These are phyloP conservation scores for Liquidambar formosana DNA, from an alignment of 164 flowering plant genomes.

Conservation along the genomic window DNA sequence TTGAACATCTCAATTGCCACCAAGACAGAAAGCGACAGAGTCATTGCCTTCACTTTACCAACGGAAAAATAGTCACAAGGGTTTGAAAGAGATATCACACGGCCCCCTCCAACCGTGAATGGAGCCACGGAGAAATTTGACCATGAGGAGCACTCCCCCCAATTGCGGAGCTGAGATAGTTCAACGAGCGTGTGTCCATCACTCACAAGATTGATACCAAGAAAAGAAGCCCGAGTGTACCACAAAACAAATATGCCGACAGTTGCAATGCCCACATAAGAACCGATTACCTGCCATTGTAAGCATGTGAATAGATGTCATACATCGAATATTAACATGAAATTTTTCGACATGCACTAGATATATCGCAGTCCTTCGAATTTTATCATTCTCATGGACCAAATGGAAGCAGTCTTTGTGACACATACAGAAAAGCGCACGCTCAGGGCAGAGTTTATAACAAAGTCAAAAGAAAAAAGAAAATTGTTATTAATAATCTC, in stretches of 20 bases:
- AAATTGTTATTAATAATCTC: too few relatives aligned
- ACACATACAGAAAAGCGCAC: too few relatives aligned
- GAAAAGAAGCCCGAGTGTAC: slow-evolving; percentile 78
- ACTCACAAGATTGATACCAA: slow-evolving; percentile 67
- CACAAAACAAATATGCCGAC: slow-evolving; percentile 85
- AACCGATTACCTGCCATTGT: slow-evolving; percentile 74
- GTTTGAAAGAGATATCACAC: slow-evolving; percentile 49
- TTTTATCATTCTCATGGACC: too few relatives aligned
- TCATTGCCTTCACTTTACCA: slow-evolving; percentile 91
- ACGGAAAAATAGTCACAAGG: slow-evolving; percentile 83
- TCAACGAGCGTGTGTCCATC: slow-evolving; percentile 85
- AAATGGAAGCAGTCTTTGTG: too few relatives aligned
- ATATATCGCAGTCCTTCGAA: not conserved
- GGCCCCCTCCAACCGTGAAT: slow-evolving; percentile 49
- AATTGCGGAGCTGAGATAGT: slow-evolving; percentile 72
- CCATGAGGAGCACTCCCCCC: slow-evolving; percentile 83
- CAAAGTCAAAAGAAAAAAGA: too few relatives aligned
- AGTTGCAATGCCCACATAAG: slow-evolving; percentile 86
- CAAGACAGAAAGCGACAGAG: slow-evolving; percentile 82
- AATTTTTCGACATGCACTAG: too few relatives aligned
- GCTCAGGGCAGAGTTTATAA: too few relatives aligned
- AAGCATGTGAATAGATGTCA: not conserved
- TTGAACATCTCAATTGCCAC: slow-evolving; percentile 95
- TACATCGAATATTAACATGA: not conserved
- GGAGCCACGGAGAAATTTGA: slow-evolving; percentile 66